Evolutionary conservation across 768 basidiomycete species (phyloP).

Genomic region (Cyclocybe cylindracea): DNA sequence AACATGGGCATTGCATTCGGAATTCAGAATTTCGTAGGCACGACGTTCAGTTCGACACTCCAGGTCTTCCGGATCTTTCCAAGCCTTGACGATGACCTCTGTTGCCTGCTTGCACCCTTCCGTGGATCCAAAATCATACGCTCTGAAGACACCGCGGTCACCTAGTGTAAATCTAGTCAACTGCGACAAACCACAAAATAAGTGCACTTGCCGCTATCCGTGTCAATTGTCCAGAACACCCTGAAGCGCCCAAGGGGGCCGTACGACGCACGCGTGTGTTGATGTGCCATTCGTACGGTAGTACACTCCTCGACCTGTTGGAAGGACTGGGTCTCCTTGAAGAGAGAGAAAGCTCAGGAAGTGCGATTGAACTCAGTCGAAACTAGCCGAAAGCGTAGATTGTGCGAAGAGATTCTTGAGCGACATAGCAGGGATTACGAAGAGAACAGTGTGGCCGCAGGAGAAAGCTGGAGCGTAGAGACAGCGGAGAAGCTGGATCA

Average conservation of each 20-base stretch:
- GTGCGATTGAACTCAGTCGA: background rate
- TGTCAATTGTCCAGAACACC: no score
- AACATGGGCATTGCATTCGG: slow-evolving; percentile 16
- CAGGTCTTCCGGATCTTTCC: slow-evolving; percentile 19
- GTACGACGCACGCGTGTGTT: slow-evolving; percentile 26
- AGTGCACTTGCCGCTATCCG: slow-evolving; percentile 22
- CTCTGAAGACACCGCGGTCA: slow-evolving; percentile 29
- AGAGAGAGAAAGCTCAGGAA: background rate
- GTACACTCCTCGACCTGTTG: slow-evolving; percentile 3
- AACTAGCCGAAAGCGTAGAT: slow-evolving; percentile 1
- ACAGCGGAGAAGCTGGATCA: background rate
- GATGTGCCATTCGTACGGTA: slow-evolving; percentile 32
- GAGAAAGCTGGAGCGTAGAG: background rate
- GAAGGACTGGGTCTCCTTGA: background rate
- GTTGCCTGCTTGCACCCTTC: slow-evolving; percentile 20
- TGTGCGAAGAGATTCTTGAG: background rate
- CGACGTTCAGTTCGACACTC: slow-evolving; percentile 26
- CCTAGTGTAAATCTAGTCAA: slow-evolving; percentile 8
- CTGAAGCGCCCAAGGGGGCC: no score
- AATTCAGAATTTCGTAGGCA: slow-evolving; percentile 20
- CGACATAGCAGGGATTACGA: slow-evolving; percentile 1
- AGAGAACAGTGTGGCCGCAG: slow-evolving; percentile 11
- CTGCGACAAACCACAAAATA: background rate
- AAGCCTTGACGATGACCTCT: slow-evolving; percentile 30
- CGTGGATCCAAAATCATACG: slow-evolving; percentile 24